Base-by-base conservation (phyloP, 495 filamentous ascomycete genomes). In the Penicillium roqueforti region DNA sequence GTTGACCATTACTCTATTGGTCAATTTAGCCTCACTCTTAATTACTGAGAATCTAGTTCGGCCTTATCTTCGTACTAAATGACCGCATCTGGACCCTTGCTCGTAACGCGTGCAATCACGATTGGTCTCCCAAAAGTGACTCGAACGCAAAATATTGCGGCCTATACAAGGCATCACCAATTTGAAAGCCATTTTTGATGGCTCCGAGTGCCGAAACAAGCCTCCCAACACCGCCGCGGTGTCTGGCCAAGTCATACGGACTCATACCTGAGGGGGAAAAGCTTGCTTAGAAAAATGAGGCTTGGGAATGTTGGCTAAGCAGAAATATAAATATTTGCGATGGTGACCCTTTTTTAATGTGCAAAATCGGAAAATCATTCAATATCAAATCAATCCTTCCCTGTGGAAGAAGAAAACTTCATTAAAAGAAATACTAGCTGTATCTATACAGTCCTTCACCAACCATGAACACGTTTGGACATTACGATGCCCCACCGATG, bases 191-290 rank as follows among this genome's bases (percentile, higher is more conserved):
- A 6, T 11, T 14, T 34, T 9, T 1, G 16, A 29, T 50, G 47
- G 40, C 16, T 29, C 47, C 36, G 25, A 46, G 51, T 11, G 22
- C 23, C 44, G 53, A 38, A 34, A 47, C 1, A 36, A 42, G 22
- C 32, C 22, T 46, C 48, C 50, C 56, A 53, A 47, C 56, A 59
- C 53, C 59, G 59, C 52, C 52, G 39, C 55, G 14, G 44, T 32
- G 9, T 19, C 11, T 6, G 18, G 1, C 18, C 18, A 40, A 40
- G 4, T 40, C 32, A 36, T 36, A 16, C 18, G 9, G 22, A 40
- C 2, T 40, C 32, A 36, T 36, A 16, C 6, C 14, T n/a, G n/a
- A 16, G 3, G 2, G 18, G 39, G 18, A 36, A 9, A 26, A 18
- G 14, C n/a, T 38, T 40, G 40, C 39, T 20, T 22, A 26, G 11